Conservation (phyloP, 139 green algal genomes). For the Ettlia oleoabundans region DNA sequence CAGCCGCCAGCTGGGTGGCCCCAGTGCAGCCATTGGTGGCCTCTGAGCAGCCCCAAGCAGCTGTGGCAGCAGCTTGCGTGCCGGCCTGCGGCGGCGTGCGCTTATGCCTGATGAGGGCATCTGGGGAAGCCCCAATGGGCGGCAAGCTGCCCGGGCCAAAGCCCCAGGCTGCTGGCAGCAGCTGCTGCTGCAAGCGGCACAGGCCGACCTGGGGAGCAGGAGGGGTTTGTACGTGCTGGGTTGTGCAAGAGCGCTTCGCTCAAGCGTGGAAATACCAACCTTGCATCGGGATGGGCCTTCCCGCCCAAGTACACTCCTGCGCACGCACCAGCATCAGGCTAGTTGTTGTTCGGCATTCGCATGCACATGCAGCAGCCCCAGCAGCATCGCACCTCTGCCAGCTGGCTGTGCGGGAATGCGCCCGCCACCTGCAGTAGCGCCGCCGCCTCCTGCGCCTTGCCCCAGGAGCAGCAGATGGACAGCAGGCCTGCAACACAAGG, state of each 20-base stretch:
- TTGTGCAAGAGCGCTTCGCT: too few relatives aligned
- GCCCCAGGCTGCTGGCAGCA: constrained; percentile 28
- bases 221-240: too few relatives aligned
- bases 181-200: constrained; percentile 45
- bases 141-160: constrained; percentile 51
- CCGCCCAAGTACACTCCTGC: too few relatives aligned
- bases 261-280: too few relatives aligned
- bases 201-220: too few relatives aligned
- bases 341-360: too few relatives aligned
- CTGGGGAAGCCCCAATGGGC: constrained; percentile 68
- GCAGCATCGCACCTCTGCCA: constrained; percentile 40
- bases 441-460: constrained; percentile 66
- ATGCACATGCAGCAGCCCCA: too few relatives aligned
- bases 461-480: constrained; percentile 69
- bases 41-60: too few relatives aligned
- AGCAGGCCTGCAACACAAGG: constrained; percentile 26
- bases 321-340: too few relatives aligned
- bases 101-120: constrained; percentile 61
- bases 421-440: constrained; percentile 49
- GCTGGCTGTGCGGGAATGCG: neutral
- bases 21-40: too few relatives aligned
- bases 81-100: neutral
- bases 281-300: too few relatives aligned
- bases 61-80: neutral
- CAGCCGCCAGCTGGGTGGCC: too few relatives aligned